A percentile compares a stretch with the other conserved stretches of the same genome.
Evolutionary conservation across 176 grass and related monocot species (phyloP).

Genomic region (Triticum aestivum): DNA sequence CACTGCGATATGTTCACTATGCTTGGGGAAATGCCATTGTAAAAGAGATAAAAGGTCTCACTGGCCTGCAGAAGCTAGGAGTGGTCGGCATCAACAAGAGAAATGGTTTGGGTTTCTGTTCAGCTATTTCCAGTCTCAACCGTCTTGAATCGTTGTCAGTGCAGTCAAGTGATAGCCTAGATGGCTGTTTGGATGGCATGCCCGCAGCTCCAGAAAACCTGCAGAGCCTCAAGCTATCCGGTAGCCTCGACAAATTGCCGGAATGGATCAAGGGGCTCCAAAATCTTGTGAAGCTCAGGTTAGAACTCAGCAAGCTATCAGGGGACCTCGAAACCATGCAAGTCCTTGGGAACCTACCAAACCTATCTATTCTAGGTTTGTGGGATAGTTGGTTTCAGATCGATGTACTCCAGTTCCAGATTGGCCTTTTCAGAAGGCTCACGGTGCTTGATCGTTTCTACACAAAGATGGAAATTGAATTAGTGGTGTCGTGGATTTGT

Average conservation of each 20-base stretch:
- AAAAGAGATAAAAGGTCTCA: background rate
- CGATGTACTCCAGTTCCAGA: background rate
- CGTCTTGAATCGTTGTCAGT: background rate
- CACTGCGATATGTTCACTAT: background rate
- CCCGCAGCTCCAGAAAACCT: background rate
- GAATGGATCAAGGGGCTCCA: background rate
- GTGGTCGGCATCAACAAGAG: background rate
- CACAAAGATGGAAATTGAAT: background rate
- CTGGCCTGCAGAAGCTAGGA: background rate
- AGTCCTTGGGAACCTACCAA: background rate
- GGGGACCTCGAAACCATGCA: background rate
- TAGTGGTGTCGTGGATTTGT: background rate
- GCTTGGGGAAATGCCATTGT: background rate
- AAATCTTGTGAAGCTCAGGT: background rate
- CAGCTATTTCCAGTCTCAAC: background rate
- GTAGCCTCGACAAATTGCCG: background rate
- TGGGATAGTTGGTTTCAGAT: background rate
- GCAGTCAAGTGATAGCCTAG: background rate
- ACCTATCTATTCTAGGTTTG: background rate
- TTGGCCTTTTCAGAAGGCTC: background rate
- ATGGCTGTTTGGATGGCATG: background rate
- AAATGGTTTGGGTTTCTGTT: background rate
- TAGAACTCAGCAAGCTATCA: background rate
- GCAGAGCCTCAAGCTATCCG: background rate
- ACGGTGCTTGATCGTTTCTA: background rate